These are phyloP conservation scores for Pseudohalonectria lignicola DNA, from an alignment of 2,329 filamentous ascomycete species.

Conservation along the genomic window DNA sequence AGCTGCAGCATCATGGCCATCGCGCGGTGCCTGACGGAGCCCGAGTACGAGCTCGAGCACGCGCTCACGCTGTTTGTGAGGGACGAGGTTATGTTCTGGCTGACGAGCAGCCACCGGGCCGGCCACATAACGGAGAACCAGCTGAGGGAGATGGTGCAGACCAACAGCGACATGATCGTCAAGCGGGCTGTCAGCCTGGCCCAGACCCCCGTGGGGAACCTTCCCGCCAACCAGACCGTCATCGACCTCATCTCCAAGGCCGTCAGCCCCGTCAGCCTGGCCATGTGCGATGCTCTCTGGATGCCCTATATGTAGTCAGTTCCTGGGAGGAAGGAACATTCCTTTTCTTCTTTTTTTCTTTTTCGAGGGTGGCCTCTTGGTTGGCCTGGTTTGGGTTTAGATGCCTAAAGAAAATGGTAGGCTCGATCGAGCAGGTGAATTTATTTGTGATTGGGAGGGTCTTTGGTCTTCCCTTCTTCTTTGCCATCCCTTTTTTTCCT, in stretches of 20 bases:
- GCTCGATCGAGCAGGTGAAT: neutral
- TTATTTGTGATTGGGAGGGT: neutral
- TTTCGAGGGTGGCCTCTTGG: neutral
- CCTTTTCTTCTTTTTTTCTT: conserved; percentile 6
- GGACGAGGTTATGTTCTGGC: conserved; percentile 98
- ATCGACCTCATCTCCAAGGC: conserved; percentile 90
- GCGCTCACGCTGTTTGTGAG: conserved; percentile 89
- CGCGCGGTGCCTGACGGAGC: conserved; percentile 84
- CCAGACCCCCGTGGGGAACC: conserved; percentile 62
- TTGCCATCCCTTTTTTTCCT: neutral
- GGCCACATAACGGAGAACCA: conserved; percentile 48
- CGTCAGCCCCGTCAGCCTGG: conserved; percentile 82
- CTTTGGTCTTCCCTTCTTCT: neutral
- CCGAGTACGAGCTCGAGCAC: conserved; percentile 83
- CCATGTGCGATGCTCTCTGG: conserved; percentile 85
- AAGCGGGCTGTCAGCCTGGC: conserved; percentile 82
- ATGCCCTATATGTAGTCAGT: conserved; percentile 75
- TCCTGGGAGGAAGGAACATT: neutral
- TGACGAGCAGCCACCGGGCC: conserved; percentile 63
- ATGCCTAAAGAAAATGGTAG: too few species aligned
- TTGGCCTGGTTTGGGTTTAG: too few species aligned
- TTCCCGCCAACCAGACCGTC: conserved; percentile 94
- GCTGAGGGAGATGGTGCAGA: conserved; percentile 51
- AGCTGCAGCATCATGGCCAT: conserved; percentile 95
- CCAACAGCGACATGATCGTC: conserved; percentile 81